These are phyloP conservation scores for Daldinia decipiens DNA, from an alignment of 495 filamentous ascomycete genomes.

Conservation along the genomic window DNA sequence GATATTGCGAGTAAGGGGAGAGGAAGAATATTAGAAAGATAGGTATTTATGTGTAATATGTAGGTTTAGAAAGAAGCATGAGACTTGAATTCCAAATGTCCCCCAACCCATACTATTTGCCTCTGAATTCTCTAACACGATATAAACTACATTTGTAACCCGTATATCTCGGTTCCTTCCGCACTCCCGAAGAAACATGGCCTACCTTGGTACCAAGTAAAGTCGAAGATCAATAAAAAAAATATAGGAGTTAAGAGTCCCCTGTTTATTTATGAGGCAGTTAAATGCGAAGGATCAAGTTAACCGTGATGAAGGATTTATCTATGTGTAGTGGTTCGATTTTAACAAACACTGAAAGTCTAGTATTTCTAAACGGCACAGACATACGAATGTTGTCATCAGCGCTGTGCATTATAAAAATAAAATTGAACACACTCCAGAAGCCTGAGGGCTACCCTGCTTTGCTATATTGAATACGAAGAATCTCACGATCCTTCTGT, in stretches of 20 bases:
- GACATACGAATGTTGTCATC: not conserved
- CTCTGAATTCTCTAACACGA: too few relatives aligned
- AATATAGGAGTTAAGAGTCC: not conserved
- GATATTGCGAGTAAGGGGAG: too few relatives aligned
- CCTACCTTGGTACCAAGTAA: not conserved
- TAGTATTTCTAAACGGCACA: not conserved
- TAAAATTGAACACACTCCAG: not conserved
- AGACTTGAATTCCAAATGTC: too few relatives aligned
- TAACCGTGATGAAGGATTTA: not conserved
- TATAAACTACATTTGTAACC: not conserved
- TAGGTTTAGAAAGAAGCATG: too few relatives aligned
- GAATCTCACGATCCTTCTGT: not conserved
- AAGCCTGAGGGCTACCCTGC: not conserved
- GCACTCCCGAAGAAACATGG: not conserved
- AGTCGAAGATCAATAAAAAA: not conserved
- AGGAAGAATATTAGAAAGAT: too few relatives aligned
- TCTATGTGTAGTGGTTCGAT: not conserved
- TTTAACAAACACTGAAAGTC: not conserved
- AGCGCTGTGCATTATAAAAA: not conserved
- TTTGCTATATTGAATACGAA: not conserved
- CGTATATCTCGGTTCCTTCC: not conserved
- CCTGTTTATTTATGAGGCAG: not conserved
- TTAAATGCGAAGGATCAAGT: conserved; percentile 4
- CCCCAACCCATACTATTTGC: not conserved
- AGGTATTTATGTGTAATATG: too few relatives aligned